These are phyloP conservation scores for Serendipita sp. DNA, from an alignment of 768 basidiomycete species.

Conservation along the genomic window DNA sequence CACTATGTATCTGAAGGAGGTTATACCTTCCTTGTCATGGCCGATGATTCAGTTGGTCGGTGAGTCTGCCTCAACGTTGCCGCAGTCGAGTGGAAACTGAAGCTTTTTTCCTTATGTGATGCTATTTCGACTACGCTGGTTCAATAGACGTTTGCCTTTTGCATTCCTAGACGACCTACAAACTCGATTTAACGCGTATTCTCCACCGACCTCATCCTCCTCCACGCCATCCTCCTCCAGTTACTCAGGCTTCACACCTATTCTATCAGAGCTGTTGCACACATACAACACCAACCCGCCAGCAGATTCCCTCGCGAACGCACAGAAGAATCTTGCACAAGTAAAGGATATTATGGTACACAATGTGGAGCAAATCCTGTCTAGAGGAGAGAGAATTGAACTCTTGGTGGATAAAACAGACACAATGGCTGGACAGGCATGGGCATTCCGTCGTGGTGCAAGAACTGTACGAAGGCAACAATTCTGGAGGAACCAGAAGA, in stretches of 20 bases:
- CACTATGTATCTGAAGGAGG: slow-evolving; percentile 87
- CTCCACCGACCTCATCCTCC: slow-evolving; percentile 35
- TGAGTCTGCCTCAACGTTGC: slow-evolving; percentile 19
- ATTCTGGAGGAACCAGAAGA: slow-evolving; percentile 78
- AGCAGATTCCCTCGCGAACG: slow-evolving; percentile 71
- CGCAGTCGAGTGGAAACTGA: neutral
- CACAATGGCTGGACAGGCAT: slow-evolving; percentile 83
- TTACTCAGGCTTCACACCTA: slow-evolving; percentile 59
- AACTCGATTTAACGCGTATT: slow-evolving; percentile 33
- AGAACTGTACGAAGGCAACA: slow-evolving; percentile 65
- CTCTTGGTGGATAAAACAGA: slow-evolving; percentile 95
- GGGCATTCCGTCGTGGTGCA: slow-evolving; percentile 81
- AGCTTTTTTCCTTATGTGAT: neutral
- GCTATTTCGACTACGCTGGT: too few species aligned
- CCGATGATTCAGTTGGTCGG: slow-evolving; percentile 85
- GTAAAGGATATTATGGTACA: slow-evolving; percentile 98
- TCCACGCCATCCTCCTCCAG: slow-evolving; percentile 30
- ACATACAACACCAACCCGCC: slow-evolving; percentile 83
- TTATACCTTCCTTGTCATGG: slow-evolving; percentile 82
- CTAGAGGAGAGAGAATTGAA: slow-evolving; percentile 88
- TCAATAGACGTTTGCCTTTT: slow-evolving; percentile 71
- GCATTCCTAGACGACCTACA: slow-evolving; percentile 82
- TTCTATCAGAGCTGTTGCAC: slow-evolving; percentile 60
- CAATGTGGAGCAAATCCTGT: slow-evolving; percentile 92
- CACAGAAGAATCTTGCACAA: slow-evolving; percentile 73